phyloP scores from a whole-genome alignment of 139 green algal genomes.

The Micromonas pusilla region DNA sequence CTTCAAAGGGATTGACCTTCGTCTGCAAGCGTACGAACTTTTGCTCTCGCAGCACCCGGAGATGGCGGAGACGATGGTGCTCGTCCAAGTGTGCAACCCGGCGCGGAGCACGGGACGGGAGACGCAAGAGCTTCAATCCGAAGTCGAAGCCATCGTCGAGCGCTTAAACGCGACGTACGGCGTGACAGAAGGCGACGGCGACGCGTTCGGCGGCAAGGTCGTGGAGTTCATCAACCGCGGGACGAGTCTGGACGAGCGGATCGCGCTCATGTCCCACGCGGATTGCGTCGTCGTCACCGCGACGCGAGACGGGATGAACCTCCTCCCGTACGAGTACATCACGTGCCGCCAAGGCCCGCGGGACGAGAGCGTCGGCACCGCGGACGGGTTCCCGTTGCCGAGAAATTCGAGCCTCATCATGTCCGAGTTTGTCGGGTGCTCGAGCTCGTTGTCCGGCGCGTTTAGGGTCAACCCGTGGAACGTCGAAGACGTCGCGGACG shows the following conservation, averaged over 20 bases:
- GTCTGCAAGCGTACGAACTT: slow-evolving; percentile 69
- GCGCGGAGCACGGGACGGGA: slow-evolving; percentile 36
- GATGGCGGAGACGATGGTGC: slow-evolving; percentile 62
- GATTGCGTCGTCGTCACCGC: slow-evolving; percentile 85
- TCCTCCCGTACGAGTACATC: slow-evolving; percentile 98
- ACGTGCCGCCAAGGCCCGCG: slow-evolving; percentile 73
- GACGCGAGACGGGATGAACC: slow-evolving; percentile 93
- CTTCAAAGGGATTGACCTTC: slow-evolving; percentile 89
- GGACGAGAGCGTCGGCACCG: background rate
- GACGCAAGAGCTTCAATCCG: slow-evolving; percentile 60
- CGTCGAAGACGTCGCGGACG: slow-evolving; percentile 76
- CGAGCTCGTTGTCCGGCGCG: slow-evolving; percentile 79
- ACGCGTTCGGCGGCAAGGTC: slow-evolving; percentile 56
- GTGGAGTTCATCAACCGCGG: slow-evolving; percentile 79
- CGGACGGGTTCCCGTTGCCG: background rate
- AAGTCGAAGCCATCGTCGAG: slow-evolving; percentile 41
- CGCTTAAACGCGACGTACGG: slow-evolving; percentile 36
- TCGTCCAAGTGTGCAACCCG: slow-evolving; percentile 73
- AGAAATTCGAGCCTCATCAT: slow-evolving; percentile 74
- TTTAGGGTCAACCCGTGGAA: slow-evolving; percentile 97
- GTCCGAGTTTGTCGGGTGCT: slow-evolving; percentile 97
- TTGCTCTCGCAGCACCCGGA: slow-evolving; percentile 82
- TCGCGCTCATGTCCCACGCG: slow-evolving; percentile 78
- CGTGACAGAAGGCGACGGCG: slow-evolving; percentile 3
- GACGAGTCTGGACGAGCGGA: slow-evolving; percentile 86